Base-by-base conservation (phyloP, 768 basidiomycete species). In the Calvatia gigantea region DNA sequence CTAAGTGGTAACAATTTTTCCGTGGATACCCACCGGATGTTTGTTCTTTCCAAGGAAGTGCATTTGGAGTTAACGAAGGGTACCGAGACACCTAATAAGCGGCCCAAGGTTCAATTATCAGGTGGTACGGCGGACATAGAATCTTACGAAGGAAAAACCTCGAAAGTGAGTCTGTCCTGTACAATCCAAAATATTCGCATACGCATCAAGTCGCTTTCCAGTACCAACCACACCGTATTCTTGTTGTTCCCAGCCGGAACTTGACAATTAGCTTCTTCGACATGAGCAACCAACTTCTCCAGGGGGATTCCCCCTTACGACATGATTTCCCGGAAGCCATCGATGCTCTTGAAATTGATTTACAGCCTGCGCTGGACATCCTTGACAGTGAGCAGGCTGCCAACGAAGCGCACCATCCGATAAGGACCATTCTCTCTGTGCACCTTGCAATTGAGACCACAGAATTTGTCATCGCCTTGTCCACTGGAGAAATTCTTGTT, bases 261-360 rank as follows among this genome's bases (percentile, higher is more conserved):
- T 72, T 84, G 17, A 79, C 77, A 4, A 70, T 94, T 17, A 81
- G 79, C 52, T 89, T 94, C 67, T 82, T 83, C 60, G 92, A 96
- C 66, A 68, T 86, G 38, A 91, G 89, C 51, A 77, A 83, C 3
- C 85, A 87, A 27, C 74, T 92, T 2, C 70, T 69, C n/a, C 59
- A 67, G 47, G 54, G 81, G 3, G 68, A 70, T 3, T 72, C 74
- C 8, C 81, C 86, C 3, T 66, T 91, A 1, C 69, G 77, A 23
- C 73, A 78, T 51, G 76, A 84, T 54, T 94, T 84, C 62, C 92
- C 93, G 0, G 54, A 74, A 76, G n/a, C 71, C 79, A 1, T 73
- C 91, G 7, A 77, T 79, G 4, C 73, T 78, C 15, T 75, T 92
- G 23, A 84, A 79, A 2, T 93, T 47, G 78, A 86, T 35, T 62